These are phyloP conservation scores for Ambrosia hybrid DNA, from an alignment of 140 eudicot genomes.

Conservation along the genomic window DNA sequence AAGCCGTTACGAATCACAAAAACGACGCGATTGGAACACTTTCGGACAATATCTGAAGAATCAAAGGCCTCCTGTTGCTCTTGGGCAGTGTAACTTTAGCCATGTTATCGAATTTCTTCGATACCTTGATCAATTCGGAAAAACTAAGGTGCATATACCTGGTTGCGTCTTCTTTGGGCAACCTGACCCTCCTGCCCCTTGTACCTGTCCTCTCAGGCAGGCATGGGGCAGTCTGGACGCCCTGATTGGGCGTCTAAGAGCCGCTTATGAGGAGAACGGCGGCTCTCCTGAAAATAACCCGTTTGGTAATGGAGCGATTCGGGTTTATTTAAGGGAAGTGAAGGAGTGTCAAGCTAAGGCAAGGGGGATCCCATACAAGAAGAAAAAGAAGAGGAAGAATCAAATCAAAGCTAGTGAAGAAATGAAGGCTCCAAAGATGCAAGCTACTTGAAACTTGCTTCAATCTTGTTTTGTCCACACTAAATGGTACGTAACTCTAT, in stretches of 20 bases:
- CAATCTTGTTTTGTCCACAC: slow-evolving; percentile 14
- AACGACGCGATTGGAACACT: slow-evolving; percentile 90
- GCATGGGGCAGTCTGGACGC: slow-evolving; percentile 96
- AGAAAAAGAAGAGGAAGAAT: slow-evolving; percentile 76
- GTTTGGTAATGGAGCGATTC: slow-evolving; percentile 78
- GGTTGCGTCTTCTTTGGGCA: slow-evolving; percentile 89
- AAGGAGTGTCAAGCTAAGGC: slow-evolving; percentile 92
- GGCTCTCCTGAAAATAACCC: slow-evolving; percentile 78
- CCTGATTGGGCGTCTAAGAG: slow-evolving; percentile 72
- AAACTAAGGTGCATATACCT: slow-evolving; percentile 79
- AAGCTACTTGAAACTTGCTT: slow-evolving; percentile 38
- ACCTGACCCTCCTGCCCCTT: slow-evolving; percentile 94
- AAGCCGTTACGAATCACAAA: slow-evolving; percentile 87
- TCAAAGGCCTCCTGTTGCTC: slow-evolving; percentile 63
- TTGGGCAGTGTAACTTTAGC: slow-evolving; percentile 60
- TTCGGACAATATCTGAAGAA: slow-evolving; percentile 82
- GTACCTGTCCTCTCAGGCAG: slow-evolving; percentile 83
- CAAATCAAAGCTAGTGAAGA: slow-evolving; percentile 41
- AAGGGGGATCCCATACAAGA: slow-evolving; percentile 78
- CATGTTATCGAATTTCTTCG: slow-evolving; percentile 78
- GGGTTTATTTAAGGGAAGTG: slow-evolving; percentile 70
- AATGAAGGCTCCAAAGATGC: slow-evolving; percentile 39
- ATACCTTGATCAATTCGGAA: slow-evolving; percentile 89
- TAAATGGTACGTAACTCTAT: slow-evolving; percentile 29
- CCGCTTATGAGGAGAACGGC: slow-evolving; percentile 90